These are phyloP conservation scores for Xylaria acuta DNA, from an alignment of 495 filamentous ascomycete genomes.

Conservation along the genomic window DNA sequence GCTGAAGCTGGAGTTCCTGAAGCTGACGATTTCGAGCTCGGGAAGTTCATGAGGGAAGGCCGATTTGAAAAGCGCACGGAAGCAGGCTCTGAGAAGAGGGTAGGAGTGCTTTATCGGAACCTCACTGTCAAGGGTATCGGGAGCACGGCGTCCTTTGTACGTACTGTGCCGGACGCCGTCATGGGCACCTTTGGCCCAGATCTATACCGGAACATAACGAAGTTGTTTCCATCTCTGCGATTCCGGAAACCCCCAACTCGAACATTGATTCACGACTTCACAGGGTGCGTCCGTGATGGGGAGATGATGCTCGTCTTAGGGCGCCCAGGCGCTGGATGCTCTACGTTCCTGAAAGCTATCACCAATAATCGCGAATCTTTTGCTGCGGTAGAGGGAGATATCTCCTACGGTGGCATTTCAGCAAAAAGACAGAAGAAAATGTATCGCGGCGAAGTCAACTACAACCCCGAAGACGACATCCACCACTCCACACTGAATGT, in stretches of 20 bases:
- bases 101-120: conserved; percentile 84
- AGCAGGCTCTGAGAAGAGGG: conserved; percentile 76
- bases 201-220: conserved; percentile 70
- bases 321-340: conserved; percentile 79
- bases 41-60: conserved; percentile 76
- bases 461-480: conserved; percentile 82
- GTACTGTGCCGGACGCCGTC: conserved; percentile 77
- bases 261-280: conserved; percentile 76
- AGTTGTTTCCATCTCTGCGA: conserved; percentile 68
- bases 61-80: conserved; percentile 80
- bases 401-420: conserved; percentile 78
- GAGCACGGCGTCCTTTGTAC: conserved; percentile 70
- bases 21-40: conserved; percentile 69
- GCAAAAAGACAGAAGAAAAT: conserved; percentile 69
- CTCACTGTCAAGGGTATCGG: conserved; percentile 77
- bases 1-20: conserved; percentile 41
- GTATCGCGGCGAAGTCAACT: conserved; percentile 83
- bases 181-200: conserved; percentile 87
- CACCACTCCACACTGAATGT: conserved; percentile 82
- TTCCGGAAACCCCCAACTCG: conserved; percentile 53
- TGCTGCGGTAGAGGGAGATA: conserved; percentile 71
- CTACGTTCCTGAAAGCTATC: conserved; percentile 79
- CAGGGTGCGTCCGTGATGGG: conserved; percentile 77
- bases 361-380: conserved; percentile 72
- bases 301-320: conserved; percentile 86